A percentile compares a stretch with the other conserved stretches of the same genome.
These are phyloP conservation scores for cucumber (Cucumis sativus) DNA, from an alignment of 306 rosid genomes.

Conservation along the genomic window Cucumber_9930_V3 NC_026659.2:17143501-17144000, in stretches of 20 bases:
- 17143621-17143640: slow-evolving; percentile 5
- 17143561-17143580: background rate
- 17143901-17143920: background rate
- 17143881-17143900: background rate
- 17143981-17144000: slow-evolving; percentile 12
- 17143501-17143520: background rate
- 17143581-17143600: background rate
- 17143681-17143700: background rate
- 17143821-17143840: background rate
- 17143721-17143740: background rate
- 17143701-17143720: background rate
- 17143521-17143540: background rate
- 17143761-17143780: no score
- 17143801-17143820: no score
- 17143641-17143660: slow-evolving; percentile 1
- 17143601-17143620: background rate
- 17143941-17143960: background rate
- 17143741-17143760: background rate
- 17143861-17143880: background rate
- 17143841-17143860: background rate
- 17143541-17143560: background rate
- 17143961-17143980: slow-evolving; percentile 9
- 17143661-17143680: background rate
- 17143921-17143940: background rate
- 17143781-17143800: background rate